phyloP scores from a whole-genome alignment of 1,139 yeast genomes.

The Geotrichum cucujoidarum region DNA sequence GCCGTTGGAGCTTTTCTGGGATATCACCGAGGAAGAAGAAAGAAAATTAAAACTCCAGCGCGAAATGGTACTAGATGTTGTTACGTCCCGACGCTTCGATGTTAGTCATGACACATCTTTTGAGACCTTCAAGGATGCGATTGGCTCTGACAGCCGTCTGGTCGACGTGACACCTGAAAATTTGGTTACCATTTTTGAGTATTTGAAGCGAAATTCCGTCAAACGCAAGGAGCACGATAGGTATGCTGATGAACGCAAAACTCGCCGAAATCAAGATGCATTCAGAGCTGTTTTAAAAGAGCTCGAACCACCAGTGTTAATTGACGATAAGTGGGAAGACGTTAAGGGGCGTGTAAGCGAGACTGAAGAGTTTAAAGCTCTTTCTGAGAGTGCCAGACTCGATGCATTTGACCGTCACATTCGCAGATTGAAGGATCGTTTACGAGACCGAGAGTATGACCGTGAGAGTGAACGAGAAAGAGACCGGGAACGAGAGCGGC shows the following conservation, averaged over 20 bases:
- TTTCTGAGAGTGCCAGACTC: conserved; percentile 35
- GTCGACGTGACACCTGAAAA: conserved; percentile 22
- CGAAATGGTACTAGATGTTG: conserved; percentile 52
- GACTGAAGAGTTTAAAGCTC: conserved; percentile 37
- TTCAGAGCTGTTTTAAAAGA: conserved; percentile 38
- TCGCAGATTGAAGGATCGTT: conserved; percentile 29
- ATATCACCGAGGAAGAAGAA: conserved; percentile 59
- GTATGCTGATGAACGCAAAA: conserved; percentile 35
- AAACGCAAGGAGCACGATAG: conserved; percentile 33
- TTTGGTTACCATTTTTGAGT: conserved; percentile 22
- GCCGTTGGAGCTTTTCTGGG: conserved; percentile 76
- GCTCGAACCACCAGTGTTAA: conserved; percentile 32
- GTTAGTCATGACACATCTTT: conserved; percentile 25
- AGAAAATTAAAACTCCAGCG: conserved; percentile 54
- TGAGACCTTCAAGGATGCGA: conserved; percentile 27
- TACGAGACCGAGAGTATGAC: conserved; percentile 25
- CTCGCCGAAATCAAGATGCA: conserved; percentile 39
- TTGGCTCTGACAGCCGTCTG: conserved; percentile 25
- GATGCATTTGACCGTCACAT: conserved; percentile 37
- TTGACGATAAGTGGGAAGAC: conserved; percentile 39
- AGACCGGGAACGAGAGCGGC: conserved; percentile 17
- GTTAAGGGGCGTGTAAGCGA: conserved; percentile 34
- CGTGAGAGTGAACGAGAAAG: conserved; percentile 24
- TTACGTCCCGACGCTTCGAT: conserved; percentile 38
- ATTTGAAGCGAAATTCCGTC: conserved; percentile 12